phyloP scores from a whole-genome alignment of 192 early-diverging fungal genomes.

The Backusella mclennaniae region DNA sequence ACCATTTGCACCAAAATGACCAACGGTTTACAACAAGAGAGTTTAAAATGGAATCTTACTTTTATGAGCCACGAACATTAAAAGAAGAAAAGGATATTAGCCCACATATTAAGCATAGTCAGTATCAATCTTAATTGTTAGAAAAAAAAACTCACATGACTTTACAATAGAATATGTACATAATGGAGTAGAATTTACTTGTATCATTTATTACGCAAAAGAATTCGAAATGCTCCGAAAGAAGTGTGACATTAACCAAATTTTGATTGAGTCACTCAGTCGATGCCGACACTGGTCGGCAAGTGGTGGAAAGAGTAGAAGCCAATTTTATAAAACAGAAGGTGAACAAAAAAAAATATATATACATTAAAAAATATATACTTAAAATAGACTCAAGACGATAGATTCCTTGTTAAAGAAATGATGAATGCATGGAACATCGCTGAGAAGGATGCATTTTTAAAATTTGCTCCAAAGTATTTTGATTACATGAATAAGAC shows the following conservation, averaged over 20 bases:
- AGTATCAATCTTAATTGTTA: conserved; percentile 15
- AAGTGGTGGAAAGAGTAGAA: conserved; percentile 87
- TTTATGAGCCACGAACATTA: not conserved
- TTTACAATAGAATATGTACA: conserved; percentile 58
- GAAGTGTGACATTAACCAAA: conserved; percentile 77
- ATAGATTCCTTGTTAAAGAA: conserved; percentile 87
- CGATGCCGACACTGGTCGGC: conserved; percentile 78
- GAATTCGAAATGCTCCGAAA: conserved; percentile 85
- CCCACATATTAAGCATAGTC: conserved; percentile 60
- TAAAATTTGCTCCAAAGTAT: conserved; percentile 88
- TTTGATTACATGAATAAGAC: conserved; percentile 80
- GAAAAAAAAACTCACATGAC: not conserved
- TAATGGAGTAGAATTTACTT: conserved; percentile 69
- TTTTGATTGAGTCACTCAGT: conserved; percentile 76
- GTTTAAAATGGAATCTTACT: conserved; percentile 8
- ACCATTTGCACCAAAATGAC: not conserved
- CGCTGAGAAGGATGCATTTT: conserved; percentile 80
- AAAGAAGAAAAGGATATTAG: conserved; percentile 4
- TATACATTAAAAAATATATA: not conserved
- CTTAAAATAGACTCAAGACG: conserved; percentile 51
- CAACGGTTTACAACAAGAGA: conserved; percentile 7
- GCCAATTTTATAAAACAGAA: conserved; percentile 78
- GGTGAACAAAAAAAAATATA: conserved; percentile 39
- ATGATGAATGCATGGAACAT: conserved; percentile 70
- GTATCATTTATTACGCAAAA: conserved; percentile 82